Base-by-base conservation (phyloP, 148 eudicot species). In the Mesembryanthemum crystallinum region DNA sequence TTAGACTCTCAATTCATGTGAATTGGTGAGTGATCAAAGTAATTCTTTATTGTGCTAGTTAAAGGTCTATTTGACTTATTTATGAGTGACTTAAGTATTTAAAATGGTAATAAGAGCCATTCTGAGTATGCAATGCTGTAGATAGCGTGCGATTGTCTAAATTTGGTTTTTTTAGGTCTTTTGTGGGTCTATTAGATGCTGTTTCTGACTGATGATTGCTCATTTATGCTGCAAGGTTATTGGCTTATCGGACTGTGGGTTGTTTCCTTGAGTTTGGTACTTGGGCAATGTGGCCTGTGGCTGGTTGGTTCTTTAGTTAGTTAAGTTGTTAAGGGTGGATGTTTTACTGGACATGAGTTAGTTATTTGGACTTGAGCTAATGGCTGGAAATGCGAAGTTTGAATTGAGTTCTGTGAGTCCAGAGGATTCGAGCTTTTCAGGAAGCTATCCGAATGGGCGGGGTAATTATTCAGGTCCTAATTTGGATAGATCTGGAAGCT, bases 401-500 rank as follows among this genome's bases (percentile, higher is more conserved):
- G 93, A 91, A 66, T 70, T 85, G 69, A 79, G 82, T 76, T 87
- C 90, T 27, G 88, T 85, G 45, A 87, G 97, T 80, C 89, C 92
- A 21, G 95, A 91, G 62, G 95, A 90, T 29, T 69, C 89, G 8
- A 84, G 86, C 61, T 86, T 83, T 77, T 73, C 80, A 8, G 91
- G 91, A 61, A 84, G 64, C 82, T 86, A 82, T 75, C 71, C 85
- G 39, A 87, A 79, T 82, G 90, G 89, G 60, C 83, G 89, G 71
- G 92, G 89, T 45, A 79, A 71, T 73, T 80, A 85, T 77, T 54
- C 86, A 42, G 89, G 84, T 74, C 81, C 85, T 69, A 84, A 67
- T 84, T 76, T 91, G 81, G 95, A 87, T 80, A 88, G 95, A 87
- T 80, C 92, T 39, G 89, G 93, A 66, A 94, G 94, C 86, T 94